phyloP scores from a whole-genome alignment of 1,139 yeast species.

The Hemisphaericaspora xylofermentans region DNA sequence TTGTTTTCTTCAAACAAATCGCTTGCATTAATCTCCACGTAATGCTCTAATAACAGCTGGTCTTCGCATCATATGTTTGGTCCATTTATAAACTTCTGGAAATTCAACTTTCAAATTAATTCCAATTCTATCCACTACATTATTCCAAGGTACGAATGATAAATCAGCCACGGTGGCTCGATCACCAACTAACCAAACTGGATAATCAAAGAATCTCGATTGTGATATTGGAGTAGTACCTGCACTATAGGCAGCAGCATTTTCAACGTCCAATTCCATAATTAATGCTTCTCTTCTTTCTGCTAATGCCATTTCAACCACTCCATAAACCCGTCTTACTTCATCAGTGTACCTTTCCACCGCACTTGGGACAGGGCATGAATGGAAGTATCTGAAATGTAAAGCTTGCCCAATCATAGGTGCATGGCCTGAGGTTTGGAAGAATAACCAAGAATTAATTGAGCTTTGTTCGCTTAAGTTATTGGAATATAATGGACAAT shows the following conservation, averaged over 20 bases:
- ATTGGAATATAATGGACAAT: conserved; percentile 77
- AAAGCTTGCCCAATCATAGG: conserved; percentile 98
- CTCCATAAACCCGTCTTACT: conserved; percentile 91
- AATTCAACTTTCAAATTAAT: conserved; percentile 83
- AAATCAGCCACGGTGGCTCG: conserved; percentile 88
- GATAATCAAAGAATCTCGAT: conserved; percentile 85
- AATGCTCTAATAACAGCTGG: conserved; percentile 80
- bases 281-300: conserved; percentile 88
- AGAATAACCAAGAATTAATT: conserved; percentile 85
- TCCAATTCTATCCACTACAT: conserved; percentile 90
- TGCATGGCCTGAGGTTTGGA: conserved; percentile 95
- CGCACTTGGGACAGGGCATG: conserved; percentile 83
- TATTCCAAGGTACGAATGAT: conserved; percentile 95
- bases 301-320: conserved; percentile 91
- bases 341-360: conserved; percentile 91
- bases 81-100: conserved; percentile 97
- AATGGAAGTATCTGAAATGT: conserved; percentile 89
- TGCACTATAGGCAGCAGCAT: conserved; percentile 83
- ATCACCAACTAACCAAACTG: conserved; percentile 95
- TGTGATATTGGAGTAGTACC: conserved; percentile 88
- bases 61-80: conserved; percentile 86
- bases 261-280: conserved; percentile 87
- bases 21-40: conserved; percentile 49
- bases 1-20: not conserved
- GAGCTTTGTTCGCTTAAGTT: conserved; percentile 82